phyloP scores from a whole-genome alignment of 2,329 filamentous ascomycete species.

The Nemania sp. region DNA sequence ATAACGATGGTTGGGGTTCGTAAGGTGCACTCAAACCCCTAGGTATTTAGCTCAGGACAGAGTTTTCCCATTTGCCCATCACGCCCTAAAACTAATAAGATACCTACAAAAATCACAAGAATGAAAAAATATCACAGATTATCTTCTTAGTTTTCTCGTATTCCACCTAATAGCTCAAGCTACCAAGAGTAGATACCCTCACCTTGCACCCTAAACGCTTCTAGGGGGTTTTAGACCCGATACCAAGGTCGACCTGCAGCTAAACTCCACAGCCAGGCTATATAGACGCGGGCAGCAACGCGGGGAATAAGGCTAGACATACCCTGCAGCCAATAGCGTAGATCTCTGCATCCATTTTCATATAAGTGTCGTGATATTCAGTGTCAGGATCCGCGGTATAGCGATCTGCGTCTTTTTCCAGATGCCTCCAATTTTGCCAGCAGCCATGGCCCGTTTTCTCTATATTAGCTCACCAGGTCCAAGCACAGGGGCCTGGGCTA shows the following conservation, averaged over 20 bases:
- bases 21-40: conserved; percentile 25
- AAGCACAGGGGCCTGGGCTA: neutral
- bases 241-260: conserved; percentile 12
- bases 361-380: conserved; percentile 25
- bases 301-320: conserved; percentile 29
- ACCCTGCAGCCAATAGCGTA: conserved; percentile 20
- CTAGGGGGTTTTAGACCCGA: neutral
- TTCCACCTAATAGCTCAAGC: neutral
- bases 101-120: neutral
- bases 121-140: conserved; percentile 10
- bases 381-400: conserved; percentile 16
- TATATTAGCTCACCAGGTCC: conserved; percentile 27
- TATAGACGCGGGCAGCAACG: conserved; percentile 16
- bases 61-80: conserved; percentile 3
- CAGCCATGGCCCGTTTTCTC: conserved; percentile 23
- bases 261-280: conserved; percentile 25
- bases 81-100: conserved; percentile 5
- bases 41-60: neutral
- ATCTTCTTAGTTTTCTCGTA: neutral
- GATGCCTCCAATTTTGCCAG: conserved; percentile 35
- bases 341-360: conserved; percentile 15
- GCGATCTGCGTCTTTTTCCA: conserved; percentile 30
- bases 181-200: neutral
- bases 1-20: conserved; percentile 43
- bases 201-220: neutral